phyloP scores from a whole-genome alignment of 768 basidiomycete genomes.

The Lyophyllum semitale region DNA sequence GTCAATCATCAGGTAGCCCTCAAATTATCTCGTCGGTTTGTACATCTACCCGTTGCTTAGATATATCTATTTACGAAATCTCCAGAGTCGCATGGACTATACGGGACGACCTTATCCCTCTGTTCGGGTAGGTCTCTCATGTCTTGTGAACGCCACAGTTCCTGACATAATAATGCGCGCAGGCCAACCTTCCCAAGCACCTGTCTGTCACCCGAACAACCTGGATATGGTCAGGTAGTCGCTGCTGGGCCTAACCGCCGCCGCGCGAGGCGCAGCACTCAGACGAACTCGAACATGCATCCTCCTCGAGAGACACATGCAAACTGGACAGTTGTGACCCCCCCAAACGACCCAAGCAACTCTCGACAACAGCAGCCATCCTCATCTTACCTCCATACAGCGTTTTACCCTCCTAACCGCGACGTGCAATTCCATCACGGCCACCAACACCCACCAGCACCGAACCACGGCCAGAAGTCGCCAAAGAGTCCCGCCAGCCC shows the following conservation, averaged over 20 bases:
- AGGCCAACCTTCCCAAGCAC: constrained; percentile 85
- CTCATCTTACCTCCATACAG: constrained; percentile 10
- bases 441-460: constrained; percentile 13
- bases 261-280: constrained; percentile 56
- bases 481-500: constrained; percentile 13
- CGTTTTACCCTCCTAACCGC: constrained; percentile 14
- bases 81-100: constrained; percentile 86
- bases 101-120: constrained; percentile 80
- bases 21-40: constrained; percentile 76
- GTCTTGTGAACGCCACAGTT: neutral
- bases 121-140: constrained; percentile 68
- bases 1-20: constrained; percentile 62
- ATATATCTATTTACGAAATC: constrained; percentile 7
- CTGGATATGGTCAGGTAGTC: constrained; percentile 85
- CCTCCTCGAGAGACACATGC: constrained; percentile 22
- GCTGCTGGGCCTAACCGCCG: constrained; percentile 60
- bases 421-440: constrained; percentile 13
- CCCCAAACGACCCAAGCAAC: constrained; percentile 26
- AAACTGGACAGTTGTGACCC: constrained; percentile 54
- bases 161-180: constrained; percentile 5
- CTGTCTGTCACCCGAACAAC: constrained; percentile 82
- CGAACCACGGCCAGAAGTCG: constrained; percentile 6
- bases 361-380: constrained; percentile 8
- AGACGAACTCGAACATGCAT: constrained; percentile 28
- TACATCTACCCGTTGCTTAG: constrained; percentile 21